phyloP scores from a whole-genome alignment of 352 stramenopile species.

The Thalassiosira livingstoniorum region DNA sequence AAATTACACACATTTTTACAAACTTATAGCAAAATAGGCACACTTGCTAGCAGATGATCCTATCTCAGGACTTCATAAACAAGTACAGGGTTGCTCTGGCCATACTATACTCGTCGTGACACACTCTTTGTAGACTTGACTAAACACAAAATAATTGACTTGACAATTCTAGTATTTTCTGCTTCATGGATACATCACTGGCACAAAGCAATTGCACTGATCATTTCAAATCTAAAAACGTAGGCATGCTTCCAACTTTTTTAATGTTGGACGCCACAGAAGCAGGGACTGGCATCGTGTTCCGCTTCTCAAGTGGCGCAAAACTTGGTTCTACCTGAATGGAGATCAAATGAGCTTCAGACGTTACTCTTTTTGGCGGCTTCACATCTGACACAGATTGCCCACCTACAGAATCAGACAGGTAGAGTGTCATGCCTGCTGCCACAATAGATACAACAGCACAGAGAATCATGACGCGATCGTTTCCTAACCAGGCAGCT shows the following conservation, averaged over 20 bases:
- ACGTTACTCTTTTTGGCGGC: conserved; percentile 16
- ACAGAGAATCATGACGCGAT: conserved; percentile 78
- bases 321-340: not conserved
- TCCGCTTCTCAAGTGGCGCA: not conserved
- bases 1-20: too few species aligned
- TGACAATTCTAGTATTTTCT: too few species aligned
- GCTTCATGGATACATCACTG: too few species aligned
- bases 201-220: not conserved
- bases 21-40: too few species aligned
- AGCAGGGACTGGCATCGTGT: not conserved
- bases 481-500: conserved; percentile 63
- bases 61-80: too few species aligned
- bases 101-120: too few species aligned
- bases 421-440: conserved; percentile 66
- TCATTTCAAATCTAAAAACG: conserved; percentile 44
- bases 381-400: not conserved
- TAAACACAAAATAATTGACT: too few species aligned
- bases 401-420: conserved; percentile 26
- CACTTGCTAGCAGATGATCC: too few species aligned
- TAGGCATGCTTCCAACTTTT: conserved; percentile 36
- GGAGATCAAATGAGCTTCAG: conserved; percentile 27
- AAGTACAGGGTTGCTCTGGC: too few species aligned
- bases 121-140: too few species aligned
- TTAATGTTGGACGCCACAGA: too few species aligned
- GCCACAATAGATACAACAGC: conserved; percentile 68